These are phyloP conservation scores for Kwoniella sp. DNA, from an alignment of 768 basidiomycete species.

Conservation along the genomic window DNA sequence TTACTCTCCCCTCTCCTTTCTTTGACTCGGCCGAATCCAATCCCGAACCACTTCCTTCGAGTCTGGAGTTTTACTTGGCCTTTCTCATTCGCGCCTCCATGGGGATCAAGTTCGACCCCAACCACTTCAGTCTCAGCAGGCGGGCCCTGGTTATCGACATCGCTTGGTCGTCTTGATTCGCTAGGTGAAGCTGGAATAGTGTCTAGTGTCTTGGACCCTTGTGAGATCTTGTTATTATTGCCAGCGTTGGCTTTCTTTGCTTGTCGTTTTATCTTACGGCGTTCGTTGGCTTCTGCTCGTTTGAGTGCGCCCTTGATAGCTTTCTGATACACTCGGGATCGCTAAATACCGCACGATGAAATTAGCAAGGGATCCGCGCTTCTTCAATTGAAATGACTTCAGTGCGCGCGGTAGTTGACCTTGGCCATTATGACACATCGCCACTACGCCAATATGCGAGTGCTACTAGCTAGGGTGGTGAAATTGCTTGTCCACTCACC, in stretches of 20 bases:
- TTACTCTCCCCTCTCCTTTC: conserved; percentile 19
- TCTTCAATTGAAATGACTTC: no score
- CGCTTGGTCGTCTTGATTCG: background rate
- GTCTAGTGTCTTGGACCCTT: conserved; percentile 2
- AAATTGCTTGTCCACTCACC: conserved; percentile 12
- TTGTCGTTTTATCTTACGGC: conserved; percentile 27
- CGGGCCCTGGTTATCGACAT: background rate
- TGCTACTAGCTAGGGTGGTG: background rate
- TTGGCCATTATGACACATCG: no score
- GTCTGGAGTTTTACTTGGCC: conserved; percentile 5
- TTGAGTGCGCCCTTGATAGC: conserved; percentile 61
- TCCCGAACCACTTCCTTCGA: conserved; percentile 1
- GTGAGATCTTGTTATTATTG: background rate
- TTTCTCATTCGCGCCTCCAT: background rate
- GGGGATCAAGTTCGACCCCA: background rate
- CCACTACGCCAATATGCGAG: no score
- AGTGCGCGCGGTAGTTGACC: no score
- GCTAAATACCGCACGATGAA: no score
- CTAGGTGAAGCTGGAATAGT: conserved; percentile 10
- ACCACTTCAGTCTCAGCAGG: background rate
- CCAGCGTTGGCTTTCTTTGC: conserved; percentile 30
- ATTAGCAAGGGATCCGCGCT: no score
- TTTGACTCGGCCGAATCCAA: conserved; percentile 17
- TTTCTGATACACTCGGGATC: conserved; percentile 76
- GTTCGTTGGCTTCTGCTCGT: conserved; percentile 37